Evolutionary conservation across 116 monocot species (phyloP).

Genomic region (Papilionanthe hybrid): DNA sequence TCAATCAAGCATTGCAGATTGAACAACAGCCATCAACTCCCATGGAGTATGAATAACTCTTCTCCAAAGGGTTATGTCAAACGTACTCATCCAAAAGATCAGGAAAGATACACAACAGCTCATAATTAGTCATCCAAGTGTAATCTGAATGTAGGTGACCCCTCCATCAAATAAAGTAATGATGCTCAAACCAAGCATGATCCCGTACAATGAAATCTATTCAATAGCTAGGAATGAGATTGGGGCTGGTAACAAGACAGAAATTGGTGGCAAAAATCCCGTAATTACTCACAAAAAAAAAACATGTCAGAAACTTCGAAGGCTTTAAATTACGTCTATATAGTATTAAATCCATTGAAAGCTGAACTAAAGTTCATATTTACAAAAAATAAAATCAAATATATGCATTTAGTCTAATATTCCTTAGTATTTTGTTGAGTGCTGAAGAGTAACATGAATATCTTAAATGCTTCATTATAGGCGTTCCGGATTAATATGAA

Average conservation of each 20-base stretch:
- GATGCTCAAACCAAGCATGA: neutral
- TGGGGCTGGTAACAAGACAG: neutral
- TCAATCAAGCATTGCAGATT: neutral
- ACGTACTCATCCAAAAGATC: neutral
- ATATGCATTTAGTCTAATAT: neutral
- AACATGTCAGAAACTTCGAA: neutral
- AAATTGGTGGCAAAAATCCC: neutral
- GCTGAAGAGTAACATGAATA: neutral
- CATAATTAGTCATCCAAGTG: neutral
- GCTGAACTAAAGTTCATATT: too few species aligned
- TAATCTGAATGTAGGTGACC: neutral
- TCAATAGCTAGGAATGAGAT: neutral
- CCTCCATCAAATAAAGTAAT: neutral
- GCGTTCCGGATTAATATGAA: neutral
- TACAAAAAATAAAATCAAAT: too few species aligned
- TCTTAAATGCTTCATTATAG: neutral
- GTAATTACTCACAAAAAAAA: neutral
- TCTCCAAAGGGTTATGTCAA: neutral
- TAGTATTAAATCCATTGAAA: too few species aligned
- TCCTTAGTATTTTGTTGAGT: neutral
- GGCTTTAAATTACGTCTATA: neutral
- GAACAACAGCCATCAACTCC: neutral
- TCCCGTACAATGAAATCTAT: neutral
- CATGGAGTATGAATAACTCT: neutral
- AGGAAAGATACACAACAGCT: neutral